phyloP scores from a whole-genome alignment of 805 yeast species.

The Spathaspora gorwiae region DNA sequence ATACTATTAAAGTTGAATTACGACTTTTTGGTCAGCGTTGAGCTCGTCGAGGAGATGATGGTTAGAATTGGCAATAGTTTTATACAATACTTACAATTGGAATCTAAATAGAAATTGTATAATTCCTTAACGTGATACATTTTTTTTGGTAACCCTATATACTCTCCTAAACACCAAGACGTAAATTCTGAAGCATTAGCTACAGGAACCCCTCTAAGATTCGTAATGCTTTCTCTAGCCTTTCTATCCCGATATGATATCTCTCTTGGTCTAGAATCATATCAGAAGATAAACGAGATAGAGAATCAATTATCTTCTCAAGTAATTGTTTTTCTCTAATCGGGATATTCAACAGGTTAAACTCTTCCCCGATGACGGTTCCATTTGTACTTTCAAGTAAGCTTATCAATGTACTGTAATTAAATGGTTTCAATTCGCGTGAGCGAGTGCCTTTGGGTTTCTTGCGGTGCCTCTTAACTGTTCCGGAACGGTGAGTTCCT shows the following conservation, averaged over 20 bases:
- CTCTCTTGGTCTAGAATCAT: conserved; percentile 83
- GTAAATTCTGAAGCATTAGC: background rate
- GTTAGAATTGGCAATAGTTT: conserved; percentile 26
- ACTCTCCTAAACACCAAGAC: too few species aligned
- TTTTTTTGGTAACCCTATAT: too few species aligned
- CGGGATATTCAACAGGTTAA: conserved; percentile 68
- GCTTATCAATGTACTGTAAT: conserved; percentile 44
- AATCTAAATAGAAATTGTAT: background rate
- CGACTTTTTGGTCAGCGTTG: conserved; percentile 30
- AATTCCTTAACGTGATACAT: background rate
- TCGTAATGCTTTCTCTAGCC: conserved; percentile 76
- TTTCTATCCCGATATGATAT: conserved; percentile 70
- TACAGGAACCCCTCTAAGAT: conserved; percentile 76
- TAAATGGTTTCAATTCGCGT: conserved; percentile 29
- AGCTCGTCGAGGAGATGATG: conserved; percentile 26
- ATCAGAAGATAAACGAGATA: conserved; percentile 82
- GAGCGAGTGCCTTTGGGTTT: conserved; percentile 5
- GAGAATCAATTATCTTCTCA: conserved; percentile 81
- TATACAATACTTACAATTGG: conserved; percentile 11
- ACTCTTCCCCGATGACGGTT: conserved; percentile 63
- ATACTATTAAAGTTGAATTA: conserved; percentile 31
- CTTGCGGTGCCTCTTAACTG: conserved; percentile 13
- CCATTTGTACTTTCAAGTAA: conserved; percentile 57
- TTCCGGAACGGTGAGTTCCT: conserved; percentile 7
- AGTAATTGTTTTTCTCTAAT: conserved; percentile 70